A percentile compares a stretch with the other conserved stretches of the same genome.
Evolutionary conservation across 2,329 filamentous ascomycete genomes (phyloP).

Genomic region (Emmonsia crescens): DNA sequence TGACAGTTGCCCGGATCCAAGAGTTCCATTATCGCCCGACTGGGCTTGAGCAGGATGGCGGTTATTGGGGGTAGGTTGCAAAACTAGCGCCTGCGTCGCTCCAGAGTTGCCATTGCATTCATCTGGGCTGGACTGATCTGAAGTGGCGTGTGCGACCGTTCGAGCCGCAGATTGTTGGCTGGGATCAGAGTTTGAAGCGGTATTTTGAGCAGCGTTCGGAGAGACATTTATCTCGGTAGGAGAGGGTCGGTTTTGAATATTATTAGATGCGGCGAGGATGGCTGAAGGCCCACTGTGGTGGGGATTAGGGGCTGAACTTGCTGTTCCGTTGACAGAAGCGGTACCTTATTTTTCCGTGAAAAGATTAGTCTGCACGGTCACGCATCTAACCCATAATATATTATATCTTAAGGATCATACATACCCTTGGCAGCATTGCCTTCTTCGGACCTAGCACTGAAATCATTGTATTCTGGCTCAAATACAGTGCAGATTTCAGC

Average conservation of each 20-base stretch:
- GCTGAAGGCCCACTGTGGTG: background rate
- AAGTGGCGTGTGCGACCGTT: background rate
- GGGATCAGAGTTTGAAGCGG: background rate
- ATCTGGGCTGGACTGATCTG: background rate
- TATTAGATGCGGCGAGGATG: background rate
- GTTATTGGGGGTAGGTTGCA: background rate
- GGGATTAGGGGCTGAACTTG: background rate
- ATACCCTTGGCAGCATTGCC: background rate
- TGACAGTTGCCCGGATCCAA: background rate
- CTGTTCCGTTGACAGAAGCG: background rate
- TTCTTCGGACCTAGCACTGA: background rate
- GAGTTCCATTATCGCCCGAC: background rate
- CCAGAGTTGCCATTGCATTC: background rate
- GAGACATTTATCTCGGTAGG: background rate
- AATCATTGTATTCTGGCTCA: background rate
- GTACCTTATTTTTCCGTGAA: background rate
- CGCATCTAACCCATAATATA: background rate
- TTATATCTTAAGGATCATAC: background rate
- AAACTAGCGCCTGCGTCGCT: background rate
- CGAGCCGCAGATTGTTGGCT: background rate
- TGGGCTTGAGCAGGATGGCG: background rate
- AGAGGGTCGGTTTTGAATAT: background rate
- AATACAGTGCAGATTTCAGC: background rate
- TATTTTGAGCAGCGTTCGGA: background rate
- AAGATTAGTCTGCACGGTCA: background rate